Evolutionary conservation across 176 grass and related monocot species (phyloP).

Genomic region (Eragrostis curvula): DNA sequence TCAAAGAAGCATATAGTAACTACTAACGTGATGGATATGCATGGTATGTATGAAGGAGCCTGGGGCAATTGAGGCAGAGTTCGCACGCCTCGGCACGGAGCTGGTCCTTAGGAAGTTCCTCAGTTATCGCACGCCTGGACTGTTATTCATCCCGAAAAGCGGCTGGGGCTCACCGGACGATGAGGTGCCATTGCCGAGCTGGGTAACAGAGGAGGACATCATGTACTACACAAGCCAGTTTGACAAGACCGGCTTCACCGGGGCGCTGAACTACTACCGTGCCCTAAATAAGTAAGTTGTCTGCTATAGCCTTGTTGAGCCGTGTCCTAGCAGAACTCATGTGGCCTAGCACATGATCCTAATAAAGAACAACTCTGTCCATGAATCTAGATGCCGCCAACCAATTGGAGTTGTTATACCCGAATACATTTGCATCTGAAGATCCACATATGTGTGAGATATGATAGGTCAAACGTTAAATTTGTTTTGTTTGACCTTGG

Average conservation of each 20-base stretch:
- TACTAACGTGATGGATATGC: not conserved
- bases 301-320: too few species aligned
- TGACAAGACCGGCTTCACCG: slow-evolving; percentile 70
- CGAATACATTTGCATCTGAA: too few species aligned
- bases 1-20: not conserved
- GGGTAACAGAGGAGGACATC: slow-evolving; percentile 66
- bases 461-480: not conserved
- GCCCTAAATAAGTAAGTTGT: slow-evolving; percentile 53
- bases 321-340: too few species aligned
- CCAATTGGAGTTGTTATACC: too few species aligned
- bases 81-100: slow-evolving; percentile 55
- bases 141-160: slow-evolving; percentile 54
- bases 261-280: slow-evolving; percentile 73
- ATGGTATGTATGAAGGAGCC: slow-evolving; percentile 47
- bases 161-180: slow-evolving; percentile 69
- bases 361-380: not conserved
- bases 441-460: too few species aligned
- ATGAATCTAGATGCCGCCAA: too few species aligned
- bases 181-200: slow-evolving; percentile 57
- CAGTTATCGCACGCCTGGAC: slow-evolving; percentile 40
- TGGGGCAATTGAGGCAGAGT: slow-evolving; percentile 64
- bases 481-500: not conserved
- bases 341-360: not conserved
- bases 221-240: slow-evolving; percentile 57
- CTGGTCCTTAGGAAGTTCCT: slow-evolving; percentile 57